A percentile compares a stretch with the other conserved stretches of the same genome.
These are phyloP conservation scores for Aspergillus arachidicola DNA, from an alignment of 2,329 filamentous ascomycete genomes.

Conservation along the genomic window DNA sequence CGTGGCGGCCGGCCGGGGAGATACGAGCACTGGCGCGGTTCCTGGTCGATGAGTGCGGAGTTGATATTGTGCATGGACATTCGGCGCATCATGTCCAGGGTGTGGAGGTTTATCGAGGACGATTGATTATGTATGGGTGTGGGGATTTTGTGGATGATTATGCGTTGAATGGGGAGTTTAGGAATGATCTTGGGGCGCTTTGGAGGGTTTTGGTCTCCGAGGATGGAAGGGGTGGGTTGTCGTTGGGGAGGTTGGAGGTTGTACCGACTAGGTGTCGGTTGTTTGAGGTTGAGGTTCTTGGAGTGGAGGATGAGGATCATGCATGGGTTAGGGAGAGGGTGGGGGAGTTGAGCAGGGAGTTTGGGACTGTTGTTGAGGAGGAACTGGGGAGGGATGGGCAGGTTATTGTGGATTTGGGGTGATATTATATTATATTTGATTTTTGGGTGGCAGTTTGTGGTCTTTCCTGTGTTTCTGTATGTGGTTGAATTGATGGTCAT, in stretches of 20 bases:
- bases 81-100: slow-evolving; percentile 47
- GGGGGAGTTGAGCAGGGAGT: slow-evolving; percentile 26
- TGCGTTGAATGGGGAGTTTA: slow-evolving; percentile 33
- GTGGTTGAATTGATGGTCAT: neutral
- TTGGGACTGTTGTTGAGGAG: slow-evolving; percentile 30
- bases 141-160: slow-evolving; percentile 50
- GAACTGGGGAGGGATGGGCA: slow-evolving; percentile 4
- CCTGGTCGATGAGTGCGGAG: slow-evolving; percentile 43
- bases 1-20: slow-evolving; percentile 34
- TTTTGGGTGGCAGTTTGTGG: too few relatives aligned
- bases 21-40: slow-evolving; percentile 42
- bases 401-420: neutral
- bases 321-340: slow-evolving; percentile 35
- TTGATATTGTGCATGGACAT: slow-evolving; percentile 47
- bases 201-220: slow-evolving; percentile 39
- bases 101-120: slow-evolving; percentile 40
- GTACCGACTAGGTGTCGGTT: slow-evolving; percentile 38
- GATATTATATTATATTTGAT: neutral
- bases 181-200: slow-evolving; percentile 45
- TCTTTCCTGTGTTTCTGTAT: neutral
- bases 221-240: neutral
- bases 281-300: slow-evolving; percentile 37
- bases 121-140: slow-evolving; percentile 44
- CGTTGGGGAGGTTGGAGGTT: slow-evolving; percentile 34
- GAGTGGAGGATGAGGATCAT: slow-evolving; percentile 34